Base-by-base conservation (phyloP, 352 stramenopile species). In the Blastocystis sp. region DNA sequence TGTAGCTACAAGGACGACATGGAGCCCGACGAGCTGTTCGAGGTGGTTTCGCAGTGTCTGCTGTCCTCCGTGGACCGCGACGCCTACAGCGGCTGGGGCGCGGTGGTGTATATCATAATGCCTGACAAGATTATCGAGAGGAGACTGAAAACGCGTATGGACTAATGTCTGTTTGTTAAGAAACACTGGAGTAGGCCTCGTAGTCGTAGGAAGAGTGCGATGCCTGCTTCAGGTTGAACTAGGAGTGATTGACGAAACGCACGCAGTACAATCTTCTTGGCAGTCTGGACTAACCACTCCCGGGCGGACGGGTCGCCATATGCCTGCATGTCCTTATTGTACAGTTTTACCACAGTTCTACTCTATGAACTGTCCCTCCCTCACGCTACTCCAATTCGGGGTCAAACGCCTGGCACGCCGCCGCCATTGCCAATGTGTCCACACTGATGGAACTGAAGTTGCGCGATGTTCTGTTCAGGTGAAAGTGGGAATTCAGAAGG, bases 41-140 rank as follows among this genome's bases (percentile, higher is more conserved):
- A 99, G 92, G 98, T 96, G 33, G 93, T 99, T 51, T 97, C 96
- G 37, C 97, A 99, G 93, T 97, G 94, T 80, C 92, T 99, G 88
- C 93, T 99, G 88, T 96, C 96, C 29, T 96, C 95, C 80, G 97
- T 98, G 91, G 98, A 99, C 94, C 94, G 97, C 41, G 97, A 99
- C 93, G 96, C 97, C 12, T 92, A 99, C 33, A 97, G 95, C 65
- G 97, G 97, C 66, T 99, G 97, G 97, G 97, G 97, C 55, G 97
- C 93, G 50, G 94, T 98, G 33, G 97, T 99, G 51, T 96, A 99
- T 94, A 98, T 99, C 91, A 98, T 99, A 16, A 93, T 80, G 2
- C 69, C 67, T 0, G 66, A 82, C 1, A 55, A 80, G 39, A 66
- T 91, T 59, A 92, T 91, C 35, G 60, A 77, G 61, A 26, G 79